Conservation (phyloP, 305 asterid species). For the Fraxinus greggii region DNA sequence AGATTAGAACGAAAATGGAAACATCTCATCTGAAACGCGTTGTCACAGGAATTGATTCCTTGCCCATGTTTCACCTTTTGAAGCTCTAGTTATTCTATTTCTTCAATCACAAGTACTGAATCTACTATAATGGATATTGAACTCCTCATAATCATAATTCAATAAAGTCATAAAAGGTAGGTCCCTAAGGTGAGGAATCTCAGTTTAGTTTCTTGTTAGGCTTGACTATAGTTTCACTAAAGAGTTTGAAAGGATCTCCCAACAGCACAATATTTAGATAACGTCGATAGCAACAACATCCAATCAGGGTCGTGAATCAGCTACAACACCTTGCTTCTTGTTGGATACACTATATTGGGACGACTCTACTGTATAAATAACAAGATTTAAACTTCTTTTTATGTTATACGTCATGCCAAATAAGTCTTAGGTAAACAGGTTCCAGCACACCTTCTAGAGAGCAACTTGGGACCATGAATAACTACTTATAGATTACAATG, state of each 20-base stretch:
- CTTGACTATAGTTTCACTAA: background rate
- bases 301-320: background rate
- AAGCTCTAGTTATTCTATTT: background rate
- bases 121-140: slow-evolving; percentile 25
- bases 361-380: background rate
- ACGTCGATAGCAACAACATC: background rate
- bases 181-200: slow-evolving; percentile 23
- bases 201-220: background rate
- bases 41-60: slow-evolving; percentile 27
- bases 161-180: slow-evolving; percentile 12
- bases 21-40: slow-evolving; percentile 35
- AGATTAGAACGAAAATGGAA: slow-evolving; percentile 20
- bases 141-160: slow-evolving; percentile 13
- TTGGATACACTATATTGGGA: background rate
- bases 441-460: background rate
- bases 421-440: background rate
- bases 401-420: background rate
- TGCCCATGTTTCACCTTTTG: slow-evolving; percentile 6
- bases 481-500: background rate
- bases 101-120: slow-evolving; percentile 22
- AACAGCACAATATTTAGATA: background rate
- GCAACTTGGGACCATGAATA: background rate
- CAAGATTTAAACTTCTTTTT: background rate
- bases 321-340: background rate
- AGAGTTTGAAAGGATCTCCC: slow-evolving; percentile 19